These are phyloP conservation scores for Alternaria sp. DNA, from an alignment of 2,329 filamentous ascomycete species.

Conservation along the genomic window DNA sequence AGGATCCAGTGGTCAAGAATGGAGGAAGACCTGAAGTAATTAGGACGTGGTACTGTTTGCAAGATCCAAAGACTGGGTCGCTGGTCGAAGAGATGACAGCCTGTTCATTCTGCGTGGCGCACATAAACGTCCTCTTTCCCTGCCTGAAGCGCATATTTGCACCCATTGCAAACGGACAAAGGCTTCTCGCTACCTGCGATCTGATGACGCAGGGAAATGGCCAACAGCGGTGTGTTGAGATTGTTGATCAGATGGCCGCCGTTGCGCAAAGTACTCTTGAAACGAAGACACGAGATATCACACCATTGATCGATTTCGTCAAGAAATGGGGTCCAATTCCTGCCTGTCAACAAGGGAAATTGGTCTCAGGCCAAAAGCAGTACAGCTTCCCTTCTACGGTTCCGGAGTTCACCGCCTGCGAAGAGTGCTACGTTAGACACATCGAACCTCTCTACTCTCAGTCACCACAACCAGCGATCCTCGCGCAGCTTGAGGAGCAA, in stretches of 20 bases:
- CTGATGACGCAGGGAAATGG: conserved; percentile 14
- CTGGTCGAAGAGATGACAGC: conserved; percentile 26
- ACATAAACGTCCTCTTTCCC: conserved; percentile 20
- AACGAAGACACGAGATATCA: conserved; percentile 6
- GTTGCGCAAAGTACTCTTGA: conserved; percentile 6
- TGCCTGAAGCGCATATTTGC: conserved; percentile 19
- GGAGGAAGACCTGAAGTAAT: conserved; percentile 17
- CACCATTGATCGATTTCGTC: conserved; percentile 11
- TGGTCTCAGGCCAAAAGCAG: conserved; percentile 6
- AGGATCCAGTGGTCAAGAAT: conserved; percentile 16
- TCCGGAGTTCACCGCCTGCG: conserved; percentile 20
- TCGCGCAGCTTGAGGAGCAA: conserved; percentile 1
- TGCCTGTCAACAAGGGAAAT: conserved; percentile 7
- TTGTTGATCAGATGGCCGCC: conserved; percentile 15
- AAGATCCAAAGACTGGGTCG: conserved; percentile 14
- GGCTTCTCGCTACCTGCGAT: conserved; percentile 26
- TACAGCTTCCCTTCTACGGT: conserved; percentile 9
- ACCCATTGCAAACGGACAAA: conserved; percentile 11
- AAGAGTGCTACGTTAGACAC: conserved; percentile 24
- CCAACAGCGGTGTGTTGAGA: conserved; percentile 12
- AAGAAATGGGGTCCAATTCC: conserved; percentile 18
- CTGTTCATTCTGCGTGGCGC: conserved; percentile 24
- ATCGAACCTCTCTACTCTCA: conserved; percentile 7
- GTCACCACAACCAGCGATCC: not conserved
- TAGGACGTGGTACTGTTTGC: conserved; percentile 26